Percentiles rank a stretch among this genome's conserved stretches.
Conservation (phyloP, 352 stramenopile genomes). For the Globisporangium nagaii region DNA sequence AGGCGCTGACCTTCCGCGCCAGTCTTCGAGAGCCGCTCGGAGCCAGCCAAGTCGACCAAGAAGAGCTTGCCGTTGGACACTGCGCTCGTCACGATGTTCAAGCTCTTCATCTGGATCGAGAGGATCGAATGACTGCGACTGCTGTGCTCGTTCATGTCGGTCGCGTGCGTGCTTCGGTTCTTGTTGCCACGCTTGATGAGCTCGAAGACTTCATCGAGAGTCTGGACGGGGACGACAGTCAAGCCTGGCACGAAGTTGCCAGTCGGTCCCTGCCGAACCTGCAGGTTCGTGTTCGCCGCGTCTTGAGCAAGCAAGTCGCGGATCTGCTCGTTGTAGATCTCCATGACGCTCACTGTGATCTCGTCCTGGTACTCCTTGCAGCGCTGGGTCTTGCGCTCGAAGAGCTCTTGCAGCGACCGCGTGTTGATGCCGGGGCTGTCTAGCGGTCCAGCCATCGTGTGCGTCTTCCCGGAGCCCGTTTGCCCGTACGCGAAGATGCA, state of each 20-base stretch:
- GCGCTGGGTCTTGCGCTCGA: conserved; percentile 61
- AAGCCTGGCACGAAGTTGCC: conserved; percentile 84
- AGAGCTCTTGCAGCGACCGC: conserved; percentile 76
- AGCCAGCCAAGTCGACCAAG: conserved; percentile 88
- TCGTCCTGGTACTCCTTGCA: conserved; percentile 78
- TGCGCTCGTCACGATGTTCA: conserved; percentile 71
- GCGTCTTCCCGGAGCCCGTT: conserved; percentile 85
- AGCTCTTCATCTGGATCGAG: conserved; percentile 80
- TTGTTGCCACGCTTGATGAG: conserved; percentile 84
- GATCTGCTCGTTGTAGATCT: conserved; percentile 97
- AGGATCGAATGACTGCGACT: conserved; percentile 86
- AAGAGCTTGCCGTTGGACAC: conserved; percentile 78
- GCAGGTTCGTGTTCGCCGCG: conserved; percentile 71
- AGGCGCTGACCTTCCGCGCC: conserved; percentile 78
- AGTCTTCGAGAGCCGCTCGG: conserved; percentile 88
- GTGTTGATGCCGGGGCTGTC: conserved; percentile 84
- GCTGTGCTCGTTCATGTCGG: conserved; percentile 89
- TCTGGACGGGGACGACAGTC: conserved; percentile 66
- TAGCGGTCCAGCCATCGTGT: conserved; percentile 69
- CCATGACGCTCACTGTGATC: conserved; percentile 89
- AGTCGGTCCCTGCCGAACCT: conserved; percentile 75
- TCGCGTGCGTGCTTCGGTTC: conserved; percentile 80
- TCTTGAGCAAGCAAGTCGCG: conserved; percentile 89
- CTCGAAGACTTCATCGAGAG: conserved; percentile 79
- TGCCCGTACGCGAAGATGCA: conserved; percentile 91